Conservation (phyloP, 1,284 basidiomycete species). For the Rhizoctonia solani region DNA sequence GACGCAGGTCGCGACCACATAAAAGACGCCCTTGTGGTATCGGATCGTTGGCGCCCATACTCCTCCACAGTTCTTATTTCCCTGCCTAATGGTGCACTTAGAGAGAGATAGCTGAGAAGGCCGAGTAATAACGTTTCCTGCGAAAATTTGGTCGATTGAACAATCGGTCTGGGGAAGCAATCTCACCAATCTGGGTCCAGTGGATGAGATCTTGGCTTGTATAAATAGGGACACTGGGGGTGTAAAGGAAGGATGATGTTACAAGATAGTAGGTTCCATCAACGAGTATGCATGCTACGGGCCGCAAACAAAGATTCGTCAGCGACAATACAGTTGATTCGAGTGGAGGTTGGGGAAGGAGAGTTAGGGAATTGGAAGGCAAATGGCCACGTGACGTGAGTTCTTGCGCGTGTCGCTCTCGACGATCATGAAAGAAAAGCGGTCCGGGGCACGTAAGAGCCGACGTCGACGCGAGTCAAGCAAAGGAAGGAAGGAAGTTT, state of each 20-base stretch:
- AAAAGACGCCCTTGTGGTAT: slow-evolving; percentile 31
- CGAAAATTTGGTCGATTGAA: background rate
- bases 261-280: slow-evolving; percentile 37
- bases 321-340: background rate
- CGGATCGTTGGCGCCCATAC: slow-evolving; percentile 37
- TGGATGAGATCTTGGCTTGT: slow-evolving; percentile 35
- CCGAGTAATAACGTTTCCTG: slow-evolving; percentile 34
- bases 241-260: slow-evolving; percentile 37
- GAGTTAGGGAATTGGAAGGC: no score
- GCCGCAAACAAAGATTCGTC: background rate
- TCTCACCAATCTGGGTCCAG: slow-evolving; percentile 34
- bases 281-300: slow-evolving; percentile 37
- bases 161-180: background rate
- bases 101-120: slow-evolving; percentile 18
- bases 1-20: slow-evolving; percentile 31
- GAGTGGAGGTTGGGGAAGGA: background rate
- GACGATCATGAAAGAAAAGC: no score
- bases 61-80: slow-evolving; percentile 32
- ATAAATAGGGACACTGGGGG: slow-evolving; percentile 36
- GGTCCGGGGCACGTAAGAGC: no score
- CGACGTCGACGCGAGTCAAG: no score
- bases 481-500: no score
- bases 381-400: no score
- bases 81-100: slow-evolving; percentile 24
- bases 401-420: no score